Base-by-base conservation (phyloP, 345 rosid species). In the Zanthoxylum bungeanum region DNA sequence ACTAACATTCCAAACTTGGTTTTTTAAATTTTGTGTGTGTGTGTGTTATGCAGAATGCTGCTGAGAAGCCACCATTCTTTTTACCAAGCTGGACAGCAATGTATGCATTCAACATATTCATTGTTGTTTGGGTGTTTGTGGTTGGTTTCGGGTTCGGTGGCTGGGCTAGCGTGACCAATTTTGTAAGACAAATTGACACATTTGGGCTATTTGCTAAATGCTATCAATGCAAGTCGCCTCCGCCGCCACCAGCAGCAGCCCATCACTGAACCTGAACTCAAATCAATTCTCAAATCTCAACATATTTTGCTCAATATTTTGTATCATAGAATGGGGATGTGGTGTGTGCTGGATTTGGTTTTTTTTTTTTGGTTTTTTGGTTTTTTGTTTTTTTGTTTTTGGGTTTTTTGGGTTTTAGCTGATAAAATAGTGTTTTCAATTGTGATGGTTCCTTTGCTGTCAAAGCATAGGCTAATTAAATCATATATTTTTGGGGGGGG, bases 141-240 rank as follows among this genome's bases (percentile, higher is more conserved):
- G 90, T 96, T 1, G 99, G 99, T 5, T 96, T 96, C 2, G 99
- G 98, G 75, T 93, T 93, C 52, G 99, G 99, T 21, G 99, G 99
- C 63, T 96, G 99, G 99, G 99, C 99, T 4, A 96, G 99, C 82
- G 69, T 96, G 60, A 88, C 92, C 80, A 93, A 96, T 76, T 96
- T 96, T 67, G 85, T 96, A 19, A 81, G 65, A 73, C 99, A 96
- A 81, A 87, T 96, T 0, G 93, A 96, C 44, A 84, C 94, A 0
- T 96, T 96, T 66, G 99, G 99, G 21, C 91, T 96, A 46, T 96
- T 96, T 16, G 96, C 99, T 1, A 96, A 89, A 82, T 96, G 99
- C 84, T 96, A 96, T 78, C 99, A 96, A 69, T 96, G 99, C 89
- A 91, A 95, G 71, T 77, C 99, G 8, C 85, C 94, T 1, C 40